Evolutionary conservation across 2,329 filamentous ascomycete species (phyloP).

Genomic region (Trichoderma breve): DNA sequence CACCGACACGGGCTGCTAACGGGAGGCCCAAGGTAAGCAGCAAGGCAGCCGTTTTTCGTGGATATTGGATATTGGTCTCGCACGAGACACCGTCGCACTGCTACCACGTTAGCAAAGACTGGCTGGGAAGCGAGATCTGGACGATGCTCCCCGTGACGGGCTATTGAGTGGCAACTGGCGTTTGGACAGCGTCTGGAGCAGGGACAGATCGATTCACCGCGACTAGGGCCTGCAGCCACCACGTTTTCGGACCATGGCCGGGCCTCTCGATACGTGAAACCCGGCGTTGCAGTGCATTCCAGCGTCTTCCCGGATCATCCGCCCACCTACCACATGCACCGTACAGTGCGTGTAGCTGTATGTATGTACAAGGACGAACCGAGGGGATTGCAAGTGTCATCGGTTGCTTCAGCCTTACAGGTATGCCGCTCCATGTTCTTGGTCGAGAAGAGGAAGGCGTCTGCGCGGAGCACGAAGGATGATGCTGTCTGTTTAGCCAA

Average conservation of each 20-base stretch:
- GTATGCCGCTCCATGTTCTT: neutral
- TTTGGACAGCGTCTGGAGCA: neutral
- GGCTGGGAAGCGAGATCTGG: neutral
- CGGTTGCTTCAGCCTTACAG: constrained; percentile 6
- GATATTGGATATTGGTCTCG: neutral
- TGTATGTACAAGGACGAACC: neutral
- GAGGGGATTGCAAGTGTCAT: neutral
- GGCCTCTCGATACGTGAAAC: constrained; percentile 6
- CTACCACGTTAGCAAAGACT: neutral
- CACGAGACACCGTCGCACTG: neutral
- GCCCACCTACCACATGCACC: neutral
- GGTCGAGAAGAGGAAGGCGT: neutral
- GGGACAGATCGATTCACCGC: neutral
- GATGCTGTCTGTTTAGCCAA: constrained; percentile 11
- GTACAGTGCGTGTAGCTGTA: neutral
- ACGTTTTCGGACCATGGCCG: constrained; percentile 19
- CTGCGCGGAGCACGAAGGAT: neutral
- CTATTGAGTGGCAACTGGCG: neutral
- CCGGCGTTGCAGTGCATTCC: constrained; percentile 8
- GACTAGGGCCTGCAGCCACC: constrained; percentile 17
- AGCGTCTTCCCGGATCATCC: neutral
- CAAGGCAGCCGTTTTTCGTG: neutral
- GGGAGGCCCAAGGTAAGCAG: neutral
- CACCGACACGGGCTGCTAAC: neutral
- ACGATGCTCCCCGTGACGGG: neutral